Conservation (phyloP, 2,329 filamentous ascomycete genomes). For the Diaporthe australafricana region DNA sequence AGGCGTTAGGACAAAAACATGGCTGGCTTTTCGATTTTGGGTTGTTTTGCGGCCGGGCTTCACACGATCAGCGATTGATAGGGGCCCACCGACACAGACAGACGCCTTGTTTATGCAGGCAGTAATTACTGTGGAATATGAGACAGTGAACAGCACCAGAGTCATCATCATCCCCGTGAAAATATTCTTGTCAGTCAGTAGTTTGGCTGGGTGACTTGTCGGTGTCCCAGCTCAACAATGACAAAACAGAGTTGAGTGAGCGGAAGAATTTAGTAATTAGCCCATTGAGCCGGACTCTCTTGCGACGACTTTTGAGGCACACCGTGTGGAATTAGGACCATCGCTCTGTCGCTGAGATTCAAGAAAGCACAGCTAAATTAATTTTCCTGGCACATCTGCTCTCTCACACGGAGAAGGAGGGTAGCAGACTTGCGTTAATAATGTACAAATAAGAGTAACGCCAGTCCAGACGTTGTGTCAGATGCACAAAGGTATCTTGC, state of each 20-base stretch:
- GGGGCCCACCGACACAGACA: neutral
- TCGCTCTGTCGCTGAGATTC: neutral
- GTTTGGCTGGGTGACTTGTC: neutral
- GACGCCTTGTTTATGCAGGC: neutral
- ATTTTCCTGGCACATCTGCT: neutral
- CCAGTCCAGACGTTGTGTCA: neutral
- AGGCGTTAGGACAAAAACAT: slow-evolving; percentile 3
- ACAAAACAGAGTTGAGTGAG: too few relatives aligned
- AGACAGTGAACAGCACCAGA: neutral
- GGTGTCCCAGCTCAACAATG: too few relatives aligned
- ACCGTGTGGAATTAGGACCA: neutral
- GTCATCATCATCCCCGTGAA: neutral
- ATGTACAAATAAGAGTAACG: neutral
- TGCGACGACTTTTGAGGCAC: too few relatives aligned
- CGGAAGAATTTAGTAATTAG: too few relatives aligned
- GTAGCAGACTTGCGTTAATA: neutral
- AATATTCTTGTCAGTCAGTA: neutral
- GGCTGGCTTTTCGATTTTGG: neutral
- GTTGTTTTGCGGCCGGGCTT: neutral
- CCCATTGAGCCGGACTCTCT: too few relatives aligned
- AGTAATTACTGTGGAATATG: slow-evolving; percentile 17
- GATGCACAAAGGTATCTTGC: neutral
- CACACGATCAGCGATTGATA: neutral
- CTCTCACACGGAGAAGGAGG: neutral
- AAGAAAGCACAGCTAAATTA: neutral